Evolutionary conservation across 2,329 filamentous ascomycete species (phyloP).

Genomic region (Microsporum ferrugineum): DNA sequence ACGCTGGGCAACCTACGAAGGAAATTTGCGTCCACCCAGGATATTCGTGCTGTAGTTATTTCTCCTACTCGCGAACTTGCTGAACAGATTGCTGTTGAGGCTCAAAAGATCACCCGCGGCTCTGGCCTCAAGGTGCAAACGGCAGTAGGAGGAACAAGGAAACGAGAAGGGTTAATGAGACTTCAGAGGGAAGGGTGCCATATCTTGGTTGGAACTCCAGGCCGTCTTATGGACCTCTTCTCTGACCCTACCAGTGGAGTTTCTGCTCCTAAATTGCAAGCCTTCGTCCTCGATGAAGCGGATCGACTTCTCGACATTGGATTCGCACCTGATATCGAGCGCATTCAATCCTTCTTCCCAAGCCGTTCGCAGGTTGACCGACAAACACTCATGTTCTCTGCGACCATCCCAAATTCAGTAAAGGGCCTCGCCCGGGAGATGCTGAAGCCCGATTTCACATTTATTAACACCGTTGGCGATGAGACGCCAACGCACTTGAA

Average conservation of each 20-base stretch:
- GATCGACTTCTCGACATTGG: slow-evolving; percentile 56
- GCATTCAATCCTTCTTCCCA: slow-evolving; percentile 55
- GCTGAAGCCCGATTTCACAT: slow-evolving; percentile 74
- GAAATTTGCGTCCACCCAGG: slow-evolving; percentile 24
- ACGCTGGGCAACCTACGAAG: slow-evolving; percentile 31
- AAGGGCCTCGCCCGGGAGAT: slow-evolving; percentile 65
- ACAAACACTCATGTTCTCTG: slow-evolving; percentile 91
- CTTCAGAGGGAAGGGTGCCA: slow-evolving; percentile 72
- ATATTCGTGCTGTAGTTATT: slow-evolving; percentile 50
- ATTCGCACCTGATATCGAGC: slow-evolving; percentile 54
- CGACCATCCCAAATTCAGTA: slow-evolving; percentile 77
- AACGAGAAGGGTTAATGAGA: slow-evolving; percentile 52
- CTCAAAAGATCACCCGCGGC: slow-evolving; percentile 50
- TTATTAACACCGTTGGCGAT: slow-evolving; percentile 79
- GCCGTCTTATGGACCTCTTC: slow-evolving; percentile 72
- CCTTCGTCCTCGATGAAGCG: slow-evolving; percentile 55
- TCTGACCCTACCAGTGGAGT: slow-evolving; percentile 53
- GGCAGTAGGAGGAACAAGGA: slow-evolving; percentile 87
- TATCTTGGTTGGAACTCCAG: slow-evolving; percentile 80
- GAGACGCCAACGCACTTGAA: slow-evolving; percentile 75
- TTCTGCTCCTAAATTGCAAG: slow-evolving; percentile 48
- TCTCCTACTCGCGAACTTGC: slow-evolving; percentile 54
- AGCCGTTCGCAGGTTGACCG: slow-evolving; percentile 51
- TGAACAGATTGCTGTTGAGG: slow-evolving; percentile 59
- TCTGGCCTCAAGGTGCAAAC: slow-evolving; percentile 60